These are phyloP conservation scores for Leccinum huronense DNA, from an alignment of 1,284 basidiomycete genomes.

Conservation along the genomic window DNA sequence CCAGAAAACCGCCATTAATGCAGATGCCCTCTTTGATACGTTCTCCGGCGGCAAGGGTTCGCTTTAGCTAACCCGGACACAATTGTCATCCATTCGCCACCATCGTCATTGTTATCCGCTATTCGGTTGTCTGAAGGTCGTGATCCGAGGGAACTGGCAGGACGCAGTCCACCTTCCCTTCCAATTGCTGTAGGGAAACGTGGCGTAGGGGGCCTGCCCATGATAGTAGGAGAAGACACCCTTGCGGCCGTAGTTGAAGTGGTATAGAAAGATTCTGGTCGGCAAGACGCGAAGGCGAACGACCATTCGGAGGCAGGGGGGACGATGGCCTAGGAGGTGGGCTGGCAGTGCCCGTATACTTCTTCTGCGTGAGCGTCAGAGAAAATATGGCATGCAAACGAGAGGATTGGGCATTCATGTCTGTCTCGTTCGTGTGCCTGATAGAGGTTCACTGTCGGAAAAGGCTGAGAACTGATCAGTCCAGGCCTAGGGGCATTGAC, in stretches of 20 bases:
- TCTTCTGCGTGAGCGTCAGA: slow-evolving; percentile 87
- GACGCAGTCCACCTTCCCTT: slow-evolving; percentile 61
- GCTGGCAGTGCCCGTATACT: slow-evolving; percentile 60
- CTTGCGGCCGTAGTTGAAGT: slow-evolving; percentile 43
- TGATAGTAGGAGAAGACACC: slow-evolving; percentile 68
- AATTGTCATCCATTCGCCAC: slow-evolving; percentile 83
- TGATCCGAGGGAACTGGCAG: slow-evolving; percentile 68
- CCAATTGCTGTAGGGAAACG: slow-evolving; percentile 72
- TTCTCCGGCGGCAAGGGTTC: slow-evolving; percentile 90
- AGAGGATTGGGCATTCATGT: slow-evolving; percentile 98
- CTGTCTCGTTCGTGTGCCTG: slow-evolving; percentile 93
- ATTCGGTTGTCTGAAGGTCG: slow-evolving; percentile 51
- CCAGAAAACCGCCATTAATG: slow-evolving; percentile 95
- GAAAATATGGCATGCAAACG: slow-evolving; percentile 99
- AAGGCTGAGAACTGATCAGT: slow-evolving; percentile 47
- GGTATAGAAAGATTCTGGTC: slow-evolving; percentile 69
- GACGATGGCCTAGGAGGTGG: slow-evolving; percentile 70
- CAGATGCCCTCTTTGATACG: slow-evolving; percentile 97
- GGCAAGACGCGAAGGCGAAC: slow-evolving; percentile 74
- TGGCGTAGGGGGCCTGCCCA: slow-evolving; percentile 68
- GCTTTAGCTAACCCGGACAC: slow-evolving; percentile 96
- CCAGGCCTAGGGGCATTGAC: slow-evolving; percentile 8
- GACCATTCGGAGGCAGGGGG: slow-evolving; percentile 65
- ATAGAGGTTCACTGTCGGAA: slow-evolving; percentile 86
- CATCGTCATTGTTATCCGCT: slow-evolving; percentile 56